These are phyloP conservation scores for Albifimbria verrucaria DNA, from an alignment of 2,329 filamentous ascomycete genomes.

Conservation along the genomic window DNA sequence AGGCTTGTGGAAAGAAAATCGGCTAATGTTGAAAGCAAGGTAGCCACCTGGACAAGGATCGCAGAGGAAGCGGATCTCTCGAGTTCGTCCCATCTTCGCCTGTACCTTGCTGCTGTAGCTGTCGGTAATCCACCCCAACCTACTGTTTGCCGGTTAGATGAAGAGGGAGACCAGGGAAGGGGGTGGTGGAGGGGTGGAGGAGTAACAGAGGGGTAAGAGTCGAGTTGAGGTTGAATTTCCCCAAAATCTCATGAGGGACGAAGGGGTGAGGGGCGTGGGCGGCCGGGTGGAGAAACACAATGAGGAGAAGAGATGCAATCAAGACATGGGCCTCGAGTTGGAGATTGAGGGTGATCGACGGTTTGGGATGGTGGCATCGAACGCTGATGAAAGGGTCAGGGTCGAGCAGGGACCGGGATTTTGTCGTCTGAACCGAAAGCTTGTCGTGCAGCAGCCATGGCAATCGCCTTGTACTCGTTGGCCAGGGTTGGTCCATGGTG, in stretches of 20 bases:
- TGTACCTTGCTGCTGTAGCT: background rate
- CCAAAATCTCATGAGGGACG: background rate
- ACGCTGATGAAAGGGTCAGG: slow-evolving; percentile 4
- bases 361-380: slow-evolving; percentile 4
- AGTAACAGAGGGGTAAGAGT: background rate
- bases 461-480: background rate
- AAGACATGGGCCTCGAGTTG: background rate
- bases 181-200: background rate
- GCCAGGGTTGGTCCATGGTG: background rate
- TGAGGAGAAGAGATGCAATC: background rate
- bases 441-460: background rate
- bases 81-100: background rate
- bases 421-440: background rate
- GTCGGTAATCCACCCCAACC: background rate
- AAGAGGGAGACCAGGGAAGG: background rate
- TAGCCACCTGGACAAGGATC: background rate
- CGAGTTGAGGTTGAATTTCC: background rate
- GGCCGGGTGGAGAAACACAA: background rate
- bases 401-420: background rate
- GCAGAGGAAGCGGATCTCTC: background rate
- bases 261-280: background rate
- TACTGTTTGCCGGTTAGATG: background rate
- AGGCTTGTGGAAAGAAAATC: background rate
- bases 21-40: background rate
- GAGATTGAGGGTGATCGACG: background rate